These are phyloP conservation scores for Talaromyces sp. DNA, from an alignment of 2,329 filamentous ascomycete species.

Conservation along the genomic window DNA sequence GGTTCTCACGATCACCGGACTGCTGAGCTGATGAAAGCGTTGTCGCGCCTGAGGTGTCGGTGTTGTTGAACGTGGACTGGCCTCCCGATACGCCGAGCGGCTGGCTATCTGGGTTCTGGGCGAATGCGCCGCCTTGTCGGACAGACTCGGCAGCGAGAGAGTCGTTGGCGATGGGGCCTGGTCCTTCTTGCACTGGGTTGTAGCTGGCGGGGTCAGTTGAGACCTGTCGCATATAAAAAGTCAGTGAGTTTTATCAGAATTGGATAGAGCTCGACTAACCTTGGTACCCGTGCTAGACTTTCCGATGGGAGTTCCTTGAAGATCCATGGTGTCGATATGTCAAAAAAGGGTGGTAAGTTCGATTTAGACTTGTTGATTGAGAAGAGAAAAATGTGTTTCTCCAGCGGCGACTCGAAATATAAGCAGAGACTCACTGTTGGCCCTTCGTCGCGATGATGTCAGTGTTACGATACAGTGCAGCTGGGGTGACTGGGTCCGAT, in stretches of 20 bases:
- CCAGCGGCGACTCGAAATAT: not conserved
- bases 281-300: conserved; percentile 29
- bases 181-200: conserved; percentile 53
- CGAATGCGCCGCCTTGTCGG: conserved; percentile 53
- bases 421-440: not conserved
- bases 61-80: conserved; percentile 53
- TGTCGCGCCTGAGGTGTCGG: conserved; percentile 48
- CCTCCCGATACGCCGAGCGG: conserved; percentile 44
- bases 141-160: conserved; percentile 73
- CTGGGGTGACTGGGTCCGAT: conserved; percentile 5
- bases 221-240: conserved; percentile 13
- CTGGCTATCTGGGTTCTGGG: conserved; percentile 51
- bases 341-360: not conserved
- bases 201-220: conserved; percentile 44
- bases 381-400: not conserved
- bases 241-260: not conserved
- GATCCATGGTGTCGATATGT: conserved; percentile 26
- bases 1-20: conserved; percentile 41
- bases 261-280: conserved; percentile 13
- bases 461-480: conserved; percentile 21
- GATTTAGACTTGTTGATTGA: not conserved
- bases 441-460: conserved; percentile 21
- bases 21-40: conserved; percentile 44
- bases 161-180: conserved; percentile 59
- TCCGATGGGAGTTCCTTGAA: conserved; percentile 33